Evolutionary conservation across 139 green algal genomes (phyloP).

Genomic region (Chlamydomonas sp.): DNA sequence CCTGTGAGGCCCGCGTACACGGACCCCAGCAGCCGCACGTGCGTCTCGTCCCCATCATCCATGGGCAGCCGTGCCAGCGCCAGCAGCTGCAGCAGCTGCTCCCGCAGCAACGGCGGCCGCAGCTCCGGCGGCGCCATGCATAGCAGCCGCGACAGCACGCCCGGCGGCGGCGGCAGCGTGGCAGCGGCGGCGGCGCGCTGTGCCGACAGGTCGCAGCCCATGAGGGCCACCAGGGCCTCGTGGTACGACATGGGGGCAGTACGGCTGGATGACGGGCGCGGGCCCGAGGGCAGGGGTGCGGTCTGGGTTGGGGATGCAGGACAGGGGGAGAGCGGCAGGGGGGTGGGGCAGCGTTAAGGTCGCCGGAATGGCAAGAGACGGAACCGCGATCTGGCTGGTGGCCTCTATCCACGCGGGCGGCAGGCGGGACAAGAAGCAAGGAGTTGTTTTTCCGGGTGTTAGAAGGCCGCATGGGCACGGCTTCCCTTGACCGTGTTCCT

Average conservation of each 20-base stretch:
- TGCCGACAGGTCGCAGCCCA: constrained; percentile 9
- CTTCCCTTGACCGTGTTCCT: too few relatives aligned
- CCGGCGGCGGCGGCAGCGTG: constrained; percentile 30
- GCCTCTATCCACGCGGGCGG: too few relatives aligned
- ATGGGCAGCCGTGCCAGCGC: constrained; percentile 38
- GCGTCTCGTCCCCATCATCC: constrained; percentile 33
- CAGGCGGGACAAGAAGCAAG: too few relatives aligned
- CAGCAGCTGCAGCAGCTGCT: constrained; percentile 51
- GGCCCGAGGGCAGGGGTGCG: too few relatives aligned
- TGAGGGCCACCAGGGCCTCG: constrained; percentile 12
- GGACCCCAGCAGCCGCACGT: constrained; percentile 40
- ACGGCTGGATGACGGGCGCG: too few relatives aligned
- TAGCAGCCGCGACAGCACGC: constrained; percentile 40
- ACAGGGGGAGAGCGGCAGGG: not conserved
- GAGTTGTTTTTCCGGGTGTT: too few relatives aligned
- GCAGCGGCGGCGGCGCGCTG: not conserved
- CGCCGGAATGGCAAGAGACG: too few relatives aligned
- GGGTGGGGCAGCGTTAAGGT: too few relatives aligned
- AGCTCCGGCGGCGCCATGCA: constrained; percentile 34
- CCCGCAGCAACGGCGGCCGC: constrained; percentile 16
- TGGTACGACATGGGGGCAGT: constrained; percentile 4
- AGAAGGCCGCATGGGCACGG: too few relatives aligned
- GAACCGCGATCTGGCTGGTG: too few relatives aligned
- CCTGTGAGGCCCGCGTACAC: constrained; percentile 49
- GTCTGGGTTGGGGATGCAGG: not conserved